Percentiles rank a stretch among this genome's conserved stretches.
Conservation (phyloP, 768 basidiomycete genomes). For the Boletus edulis region DNA sequence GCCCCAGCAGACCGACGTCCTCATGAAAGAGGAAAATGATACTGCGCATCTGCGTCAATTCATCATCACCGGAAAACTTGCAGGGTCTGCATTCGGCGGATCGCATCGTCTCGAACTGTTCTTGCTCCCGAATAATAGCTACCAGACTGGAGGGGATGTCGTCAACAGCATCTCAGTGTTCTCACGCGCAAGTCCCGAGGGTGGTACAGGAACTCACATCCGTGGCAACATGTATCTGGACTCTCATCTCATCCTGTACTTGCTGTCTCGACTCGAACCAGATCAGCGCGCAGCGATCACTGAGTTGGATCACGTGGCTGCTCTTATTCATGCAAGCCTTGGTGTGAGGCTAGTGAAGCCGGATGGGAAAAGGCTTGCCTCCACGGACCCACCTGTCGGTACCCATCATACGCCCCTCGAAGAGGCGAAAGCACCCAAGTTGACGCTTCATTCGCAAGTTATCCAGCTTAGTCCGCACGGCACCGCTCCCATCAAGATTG, state of each 20-base stretch:
- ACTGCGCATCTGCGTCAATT: conserved; percentile 5
- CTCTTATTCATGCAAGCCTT: conserved; percentile 6
- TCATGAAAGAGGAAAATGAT: background rate
- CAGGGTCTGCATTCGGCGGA: conserved; percentile 18
- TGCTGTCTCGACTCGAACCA: background rate
- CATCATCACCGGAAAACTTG: conserved; percentile 1
- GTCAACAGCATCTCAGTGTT: conserved; percentile 17
- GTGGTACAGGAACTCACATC: conserved; percentile 10
- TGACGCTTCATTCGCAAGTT: conserved; percentile 13
- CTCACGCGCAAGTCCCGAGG: conserved; percentile 1
- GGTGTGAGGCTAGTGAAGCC: conserved; percentile 12
- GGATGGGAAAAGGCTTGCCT: conserved; percentile 9
- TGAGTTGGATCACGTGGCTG: background rate
- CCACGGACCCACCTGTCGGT: background rate
- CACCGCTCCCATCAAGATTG: background rate
- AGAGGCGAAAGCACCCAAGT: background rate
- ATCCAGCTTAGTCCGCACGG: background rate
- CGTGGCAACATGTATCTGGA: conserved; percentile 18
- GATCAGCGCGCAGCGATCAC: background rate
- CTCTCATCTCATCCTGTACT: conserved; percentile 9
- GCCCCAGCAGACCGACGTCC: background rate
- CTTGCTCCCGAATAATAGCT: conserved; percentile 1
- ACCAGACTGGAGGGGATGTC: background rate
- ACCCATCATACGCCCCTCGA: background rate
- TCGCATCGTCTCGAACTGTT: conserved; percentile 21